A percentile compares a stretch with the other conserved stretches of the same genome.
Evolutionary conservation across 164 flowering plant genomes (phyloP).

Genomic region (Echeveria elegans): DNA sequence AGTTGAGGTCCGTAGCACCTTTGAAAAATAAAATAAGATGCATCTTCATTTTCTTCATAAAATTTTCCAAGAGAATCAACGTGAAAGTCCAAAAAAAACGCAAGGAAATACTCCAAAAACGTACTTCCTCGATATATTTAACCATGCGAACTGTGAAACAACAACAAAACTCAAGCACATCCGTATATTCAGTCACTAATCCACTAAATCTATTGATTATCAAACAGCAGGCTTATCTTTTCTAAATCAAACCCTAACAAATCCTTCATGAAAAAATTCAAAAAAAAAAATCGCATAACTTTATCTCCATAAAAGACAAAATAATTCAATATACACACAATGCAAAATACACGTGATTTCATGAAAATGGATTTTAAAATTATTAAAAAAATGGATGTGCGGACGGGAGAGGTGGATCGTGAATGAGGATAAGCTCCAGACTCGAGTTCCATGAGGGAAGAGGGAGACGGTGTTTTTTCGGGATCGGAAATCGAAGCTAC

Average conservation of each 20-base stretch:
- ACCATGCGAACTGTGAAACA: constrained; percentile 5
- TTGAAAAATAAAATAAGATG: no score
- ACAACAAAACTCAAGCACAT: not conserved
- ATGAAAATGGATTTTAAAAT: not conserved
- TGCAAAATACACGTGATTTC: not conserved
- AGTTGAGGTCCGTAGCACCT: no score
- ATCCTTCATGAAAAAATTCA: not conserved
- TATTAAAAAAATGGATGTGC: not conserved
- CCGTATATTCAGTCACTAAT: not conserved
- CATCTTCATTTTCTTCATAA: no score
- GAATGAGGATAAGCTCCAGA: constrained; percentile 4
- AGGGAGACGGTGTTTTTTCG: not conserved
- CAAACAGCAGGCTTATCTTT: not conserved
- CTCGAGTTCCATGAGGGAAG: constrained; percentile 2
- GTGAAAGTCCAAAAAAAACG: constrained; percentile 39
- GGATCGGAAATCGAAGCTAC: not conserved
- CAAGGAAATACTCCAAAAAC: constrained; percentile 31
- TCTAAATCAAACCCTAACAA: not conserved
- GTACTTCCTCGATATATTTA: not conserved
- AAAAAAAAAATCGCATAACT: no score
- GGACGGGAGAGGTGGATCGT: constrained; percentile 6
- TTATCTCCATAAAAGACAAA: not conserved
- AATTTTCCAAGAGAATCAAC: constrained; percentile 20
- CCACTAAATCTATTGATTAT: no score
- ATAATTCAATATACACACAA: not conserved